Base-by-base conservation (phyloP, 2,329 filamentous ascomycete genomes). In the Phyllosticta citrichinensis region DNA sequence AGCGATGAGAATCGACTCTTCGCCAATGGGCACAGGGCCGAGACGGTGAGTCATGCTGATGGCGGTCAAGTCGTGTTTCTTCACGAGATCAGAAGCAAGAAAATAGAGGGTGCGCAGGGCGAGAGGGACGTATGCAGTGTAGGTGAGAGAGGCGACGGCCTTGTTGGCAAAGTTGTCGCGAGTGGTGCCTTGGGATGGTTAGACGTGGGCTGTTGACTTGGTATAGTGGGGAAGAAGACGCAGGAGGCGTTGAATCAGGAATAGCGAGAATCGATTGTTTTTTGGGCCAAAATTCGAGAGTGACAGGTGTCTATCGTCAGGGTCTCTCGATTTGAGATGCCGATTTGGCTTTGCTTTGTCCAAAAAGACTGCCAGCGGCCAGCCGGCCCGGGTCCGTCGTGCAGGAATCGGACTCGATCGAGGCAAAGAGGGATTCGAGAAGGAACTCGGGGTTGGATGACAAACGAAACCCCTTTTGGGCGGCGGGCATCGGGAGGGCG, bases 1-100 rank as follows among this genome's bases (percentile, higher is more conserved):
- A 1, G 90, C 89, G 67, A 97, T 91, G 60, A 95, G 77, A 63
- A 99, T 93, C 71, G 90, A 96, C 76, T 97, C 92, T 74, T 97
- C 90, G n/a, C 86, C 88, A 60, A 97, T 87, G 2, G 90, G 89
- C 17, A 97, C 93, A 20, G 84, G 81, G 0, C 94, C 94, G 3
- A 97, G 80, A 3, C 93, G 84, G 75, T 97, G 94, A 14, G 88
- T 80, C 73, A 97, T 88, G 56, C 87, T 85, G 62, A 97, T 85
- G 8, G 84, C 87, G 47, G 83, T 82, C 19, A 96, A 81, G 0
- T 73, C 75, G 71, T 96, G 85, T 65, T 84, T 85, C 11, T 74
- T 68, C 17, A 75, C 73, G 3, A 92, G 74, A 3, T 78, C 73
- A 5, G 77, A 75, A 51, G 84, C 84, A 66, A 94, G 90, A 20